A percentile compares a stretch with the other conserved stretches of the same genome.
phyloP scores from a whole-genome alignment of 352 stramenopile species.

The Globisporangium radiosum region DNA sequence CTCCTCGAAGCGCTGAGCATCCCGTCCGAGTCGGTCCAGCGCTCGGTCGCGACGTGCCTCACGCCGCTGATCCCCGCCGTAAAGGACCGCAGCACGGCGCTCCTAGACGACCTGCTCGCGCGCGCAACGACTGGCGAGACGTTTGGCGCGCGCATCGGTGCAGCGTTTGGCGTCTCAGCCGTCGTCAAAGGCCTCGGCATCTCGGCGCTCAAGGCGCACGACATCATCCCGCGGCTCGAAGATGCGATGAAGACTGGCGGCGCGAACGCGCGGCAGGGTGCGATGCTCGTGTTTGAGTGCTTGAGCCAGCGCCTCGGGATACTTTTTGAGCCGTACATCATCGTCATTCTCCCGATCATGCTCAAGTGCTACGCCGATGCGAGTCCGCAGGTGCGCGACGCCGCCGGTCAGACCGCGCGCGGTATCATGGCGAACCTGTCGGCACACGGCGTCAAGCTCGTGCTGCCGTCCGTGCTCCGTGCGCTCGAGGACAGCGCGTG shows the following conservation, averaged over 20 bases:
- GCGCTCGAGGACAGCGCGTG: constrained; percentile 92
- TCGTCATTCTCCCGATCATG: constrained; percentile 97
- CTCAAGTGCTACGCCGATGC: constrained; percentile 97
- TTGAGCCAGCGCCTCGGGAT: constrained; percentile 94
- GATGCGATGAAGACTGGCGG: constrained; percentile 74
- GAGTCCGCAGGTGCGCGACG: constrained; percentile 94
- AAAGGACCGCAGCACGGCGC: constrained; percentile 61
- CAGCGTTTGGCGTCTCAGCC: constrained; percentile 96
- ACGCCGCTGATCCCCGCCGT: constrained; percentile 83
- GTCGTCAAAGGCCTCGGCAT: constrained; percentile 99
- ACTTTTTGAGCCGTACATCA: constrained; percentile 98
- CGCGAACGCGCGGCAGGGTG: constrained; percentile 84
- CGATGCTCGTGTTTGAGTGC: constrained; percentile 97
- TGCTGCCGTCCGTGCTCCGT: constrained; percentile 95
- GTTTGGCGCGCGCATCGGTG: constrained; percentile 89
- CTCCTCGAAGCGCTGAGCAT: constrained; percentile 87
- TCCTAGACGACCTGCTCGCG: constrained; percentile 73
- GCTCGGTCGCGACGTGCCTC: constrained; percentile 88
- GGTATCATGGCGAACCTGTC: constrained; percentile 99
- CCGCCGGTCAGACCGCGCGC: constrained; percentile 91
- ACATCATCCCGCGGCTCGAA: constrained; percentile 92
- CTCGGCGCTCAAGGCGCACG: constrained; percentile 95
- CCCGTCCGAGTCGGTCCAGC: constrained; percentile 91
- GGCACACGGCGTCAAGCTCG: constrained; percentile 98
- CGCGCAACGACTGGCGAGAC: constrained; percentile 69